These are phyloP conservation scores for Daldinia vernicosa DNA, from an alignment of 495 filamentous ascomycete genomes.

Conservation along the genomic window DNA sequence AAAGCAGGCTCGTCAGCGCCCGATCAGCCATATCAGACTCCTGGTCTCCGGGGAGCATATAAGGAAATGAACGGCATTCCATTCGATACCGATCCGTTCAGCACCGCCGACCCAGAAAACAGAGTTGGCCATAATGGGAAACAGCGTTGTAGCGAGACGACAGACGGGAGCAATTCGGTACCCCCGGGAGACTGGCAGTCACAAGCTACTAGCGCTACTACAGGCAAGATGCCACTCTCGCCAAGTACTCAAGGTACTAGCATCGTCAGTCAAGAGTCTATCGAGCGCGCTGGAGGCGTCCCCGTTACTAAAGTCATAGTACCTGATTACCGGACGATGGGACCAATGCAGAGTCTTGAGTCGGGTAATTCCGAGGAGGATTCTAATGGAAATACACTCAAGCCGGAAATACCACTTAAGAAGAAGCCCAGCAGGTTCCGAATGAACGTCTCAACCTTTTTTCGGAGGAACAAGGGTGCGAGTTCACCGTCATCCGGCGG, in stretches of 20 bases:
- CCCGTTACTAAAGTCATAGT: constrained; percentile 52
- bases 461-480: constrained; percentile 55
- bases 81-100: constrained; percentile 52
- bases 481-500: constrained; percentile 50
- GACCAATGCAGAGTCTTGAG: constrained; percentile 30
- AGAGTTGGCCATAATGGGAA: constrained; percentile 48
- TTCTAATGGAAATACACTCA: constrained; percentile 44
- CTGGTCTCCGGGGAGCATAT: constrained; percentile 40
- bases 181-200: constrained; percentile 61
- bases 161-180: constrained; percentile 60
- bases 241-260: constrained; percentile 67
- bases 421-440: constrained; percentile 60
- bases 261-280: constrained; percentile 61
- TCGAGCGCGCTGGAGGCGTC: constrained; percentile 53
- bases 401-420: constrained; percentile 51
- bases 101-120: constrained; percentile 41
- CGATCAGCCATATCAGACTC: constrained; percentile 27
- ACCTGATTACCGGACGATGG: constrained; percentile 45
- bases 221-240: constrained; percentile 65
- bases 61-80: constrained; percentile 53
- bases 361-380: constrained; percentile 42
- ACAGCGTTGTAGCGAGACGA: constrained; percentile 61
- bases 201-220: constrained; percentile 65
- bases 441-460: constrained; percentile 56
- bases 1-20: constrained; percentile 33